Percentiles rank a stretch among this genome's conserved stretches.
Conservation (phyloP, 169 alveolate species). For the Plasmodium blacklocki region DNA sequence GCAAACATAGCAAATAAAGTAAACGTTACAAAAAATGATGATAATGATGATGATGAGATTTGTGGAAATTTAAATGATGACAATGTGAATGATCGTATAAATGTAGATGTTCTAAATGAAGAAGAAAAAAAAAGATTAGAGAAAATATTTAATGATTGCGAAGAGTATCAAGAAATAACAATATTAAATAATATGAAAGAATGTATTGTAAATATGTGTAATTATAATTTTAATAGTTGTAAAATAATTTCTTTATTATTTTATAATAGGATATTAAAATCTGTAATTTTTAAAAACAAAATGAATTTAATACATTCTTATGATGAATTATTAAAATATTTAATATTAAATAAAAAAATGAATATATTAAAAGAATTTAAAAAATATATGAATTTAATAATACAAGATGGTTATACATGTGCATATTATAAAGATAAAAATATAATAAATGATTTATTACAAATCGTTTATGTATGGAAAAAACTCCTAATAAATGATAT, state of each 20-base stretch:
- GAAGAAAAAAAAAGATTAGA: conserved; percentile 18
- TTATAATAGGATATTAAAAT: conserved; percentile 49
- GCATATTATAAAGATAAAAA: conserved; percentile 72
- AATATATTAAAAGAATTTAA: conserved; percentile 24
- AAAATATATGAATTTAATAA: conserved; percentile 34
- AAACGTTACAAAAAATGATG: neutral
- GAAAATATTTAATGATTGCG: conserved; percentile 13
- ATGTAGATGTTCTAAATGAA: conserved; percentile 4
- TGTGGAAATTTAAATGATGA: neutral
- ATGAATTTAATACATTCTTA: conserved; percentile 50
- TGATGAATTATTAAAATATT: conserved; percentile 39
- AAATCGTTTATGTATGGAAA: conserved; percentile 54
- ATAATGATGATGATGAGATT: neutral
- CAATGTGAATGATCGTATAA: neutral
- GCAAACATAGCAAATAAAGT: neutral
- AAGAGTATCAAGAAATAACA: conserved; percentile 19
- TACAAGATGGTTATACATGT: conserved; percentile 76
- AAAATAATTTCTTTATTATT: conserved; percentile 21
- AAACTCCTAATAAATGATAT: conserved; percentile 22
- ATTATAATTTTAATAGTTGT: neutral
- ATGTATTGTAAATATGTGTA: conserved; percentile 52
- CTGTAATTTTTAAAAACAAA: conserved; percentile 38
- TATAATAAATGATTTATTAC: conserved; percentile 47
- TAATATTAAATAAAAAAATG: conserved; percentile 9
- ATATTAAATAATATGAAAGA: conserved; percentile 16